These are phyloP conservation scores for Hypoxylon lienhwacheense DNA, from an alignment of 495 filamentous ascomycete species.

Conservation along the genomic window DNA sequence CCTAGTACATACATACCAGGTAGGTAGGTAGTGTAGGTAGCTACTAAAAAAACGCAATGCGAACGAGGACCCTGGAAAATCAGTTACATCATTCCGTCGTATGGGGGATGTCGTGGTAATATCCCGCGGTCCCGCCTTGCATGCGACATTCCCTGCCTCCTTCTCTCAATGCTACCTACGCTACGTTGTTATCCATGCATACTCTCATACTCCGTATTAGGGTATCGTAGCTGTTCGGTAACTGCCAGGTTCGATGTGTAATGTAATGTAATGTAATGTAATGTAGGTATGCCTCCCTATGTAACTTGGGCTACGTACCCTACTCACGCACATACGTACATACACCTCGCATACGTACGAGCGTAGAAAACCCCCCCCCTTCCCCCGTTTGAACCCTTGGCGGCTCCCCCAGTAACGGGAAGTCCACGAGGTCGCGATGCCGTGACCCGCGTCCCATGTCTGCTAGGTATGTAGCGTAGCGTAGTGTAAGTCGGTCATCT, in stretches of 20 bases:
- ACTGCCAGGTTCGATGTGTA: too few species aligned
- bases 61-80: conserved; percentile 17
- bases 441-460: conserved; percentile 17
- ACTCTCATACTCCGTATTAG: too few species aligned
- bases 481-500: too few species aligned
- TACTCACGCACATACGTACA: conserved; percentile 19
- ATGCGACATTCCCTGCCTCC: conserved; percentile 10
- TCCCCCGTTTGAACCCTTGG: conserved; percentile 18
- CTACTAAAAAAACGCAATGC: too few species aligned
- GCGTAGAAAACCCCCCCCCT: too few species aligned
- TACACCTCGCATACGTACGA: conserved; percentile 10
- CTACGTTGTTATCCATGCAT: too few species aligned
- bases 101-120: conserved; percentile 24
- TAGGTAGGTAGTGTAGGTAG: too few species aligned
- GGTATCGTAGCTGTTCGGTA: too few species aligned
- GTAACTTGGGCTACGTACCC: not conserved
- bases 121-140: conserved; percentile 34
- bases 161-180: not conserved
- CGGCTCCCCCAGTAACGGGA: conserved; percentile 18
- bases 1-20: too few species aligned
- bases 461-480: too few species aligned
- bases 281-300: too few species aligned
- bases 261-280: too few species aligned
- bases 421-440: conserved; percentile 31
- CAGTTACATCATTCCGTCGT: conserved; percentile 34